Percentiles rank a stretch among this genome's conserved stretches.
These are phyloP conservation scores for Starmerella vaccinii DNA, from an alignment of 805 yeast species.

Conservation along the genomic window DNA sequence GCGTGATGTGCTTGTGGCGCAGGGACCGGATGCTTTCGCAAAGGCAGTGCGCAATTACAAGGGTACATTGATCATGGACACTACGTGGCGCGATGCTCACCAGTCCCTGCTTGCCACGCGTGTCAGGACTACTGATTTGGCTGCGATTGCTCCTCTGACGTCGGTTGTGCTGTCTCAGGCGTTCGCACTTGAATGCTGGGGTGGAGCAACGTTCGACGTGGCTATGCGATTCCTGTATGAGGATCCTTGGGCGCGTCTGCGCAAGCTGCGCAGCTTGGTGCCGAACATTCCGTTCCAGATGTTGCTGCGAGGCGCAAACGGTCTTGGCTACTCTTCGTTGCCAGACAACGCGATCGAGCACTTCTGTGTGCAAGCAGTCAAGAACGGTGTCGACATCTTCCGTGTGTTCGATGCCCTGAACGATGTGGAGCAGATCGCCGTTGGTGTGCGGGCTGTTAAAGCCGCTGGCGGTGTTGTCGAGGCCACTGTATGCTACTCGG, in stretches of 20 bases:
- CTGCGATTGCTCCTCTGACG: conserved; percentile 87
- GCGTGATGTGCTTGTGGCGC: conserved; percentile 74
- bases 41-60: conserved; percentile 70
- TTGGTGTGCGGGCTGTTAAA: conserved; percentile 95
- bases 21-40: conserved; percentile 88
- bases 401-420: conserved; percentile 96
- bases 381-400: conserved; percentile 92
- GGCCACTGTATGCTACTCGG: conserved; percentile 96
- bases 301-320: conserved; percentile 98
- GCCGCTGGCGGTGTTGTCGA: conserved; percentile 99
- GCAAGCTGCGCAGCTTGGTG: conserved; percentile 75
- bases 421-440: conserved; percentile 91
- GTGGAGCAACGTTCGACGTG: conserved; percentile 99
- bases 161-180: conserved; percentile 83
- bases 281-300: conserved; percentile 99
- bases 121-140: conserved; percentile 85
- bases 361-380: conserved; percentile 88
- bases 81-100: conserved; percentile 99
- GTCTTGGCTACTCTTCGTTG: conserved; percentile 94
- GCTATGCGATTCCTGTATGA: conserved; percentile 97
- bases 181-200: conserved; percentile 98
- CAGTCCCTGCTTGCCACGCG: conserved; percentile 96
- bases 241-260: conserved; percentile 96
- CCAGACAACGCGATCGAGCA: conserved; percentile 99
- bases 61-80: conserved; percentile 92